These are phyloP conservation scores for Oidiodendron maius DNA, from an alignment of 495 filamentous ascomycete genomes.

Conservation along the genomic window DNA sequence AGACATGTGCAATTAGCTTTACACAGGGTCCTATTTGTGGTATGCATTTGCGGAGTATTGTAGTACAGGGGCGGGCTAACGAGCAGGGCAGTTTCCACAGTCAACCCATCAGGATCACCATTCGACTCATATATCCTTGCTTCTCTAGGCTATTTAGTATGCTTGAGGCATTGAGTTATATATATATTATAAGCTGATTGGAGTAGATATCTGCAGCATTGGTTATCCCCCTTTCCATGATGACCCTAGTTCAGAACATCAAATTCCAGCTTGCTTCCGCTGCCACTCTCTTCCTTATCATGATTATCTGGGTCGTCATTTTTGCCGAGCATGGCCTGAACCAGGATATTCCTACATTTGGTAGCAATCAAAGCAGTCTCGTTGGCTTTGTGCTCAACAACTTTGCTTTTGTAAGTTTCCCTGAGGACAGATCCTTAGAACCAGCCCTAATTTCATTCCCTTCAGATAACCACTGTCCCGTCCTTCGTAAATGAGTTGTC, in stretches of 20 bases:
- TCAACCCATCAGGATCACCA: not conserved
- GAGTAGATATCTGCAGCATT: constrained; percentile 1
- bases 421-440: no score
- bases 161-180: not conserved
- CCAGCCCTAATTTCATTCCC: not conserved
- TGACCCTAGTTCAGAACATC: constrained; percentile 4
- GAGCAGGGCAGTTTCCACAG: not conserved
- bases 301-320: not conserved
- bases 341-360: not conserved
- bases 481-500: constrained; percentile 5
- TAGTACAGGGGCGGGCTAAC: not conserved
- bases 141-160: constrained; percentile 1
- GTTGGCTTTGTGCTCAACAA: constrained; percentile 3
- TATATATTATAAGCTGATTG: not conserved
- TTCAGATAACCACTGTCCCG: constrained; percentile 3
- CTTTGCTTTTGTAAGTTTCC: constrained; percentile 2
- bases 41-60: not conserved
- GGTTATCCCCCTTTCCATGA: constrained; percentile 5
- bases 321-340: constrained; percentile 2
- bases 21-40: not conserved
- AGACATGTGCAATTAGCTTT: constrained; percentile 4
- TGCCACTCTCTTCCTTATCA: constrained; percentile 1
- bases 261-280: constrained; percentile 6
- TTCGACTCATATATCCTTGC: constrained; percentile 2
- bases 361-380: constrained; percentile 2